phyloP scores from a whole-genome alignment of 2,329 filamentous ascomycete genomes.

The Pyrenochaeta sp. region DNA sequence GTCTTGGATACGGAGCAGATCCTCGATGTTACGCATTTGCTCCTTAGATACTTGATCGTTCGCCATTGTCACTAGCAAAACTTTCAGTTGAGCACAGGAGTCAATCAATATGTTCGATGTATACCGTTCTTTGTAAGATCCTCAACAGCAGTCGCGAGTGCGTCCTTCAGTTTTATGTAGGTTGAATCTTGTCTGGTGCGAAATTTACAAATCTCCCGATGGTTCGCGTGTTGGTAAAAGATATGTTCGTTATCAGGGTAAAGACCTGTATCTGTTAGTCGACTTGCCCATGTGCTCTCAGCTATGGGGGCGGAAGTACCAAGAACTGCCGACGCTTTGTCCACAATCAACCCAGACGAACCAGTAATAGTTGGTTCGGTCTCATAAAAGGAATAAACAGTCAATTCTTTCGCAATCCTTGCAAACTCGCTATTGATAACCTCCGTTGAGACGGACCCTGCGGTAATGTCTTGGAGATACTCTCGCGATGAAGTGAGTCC shows the following conservation, averaged over 20 bases:
- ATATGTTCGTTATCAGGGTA: slow-evolving; percentile 1
- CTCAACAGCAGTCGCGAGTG: background rate
- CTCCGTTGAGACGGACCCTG: background rate
- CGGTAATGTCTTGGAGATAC: background rate
- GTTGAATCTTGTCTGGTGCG: slow-evolving; percentile 1
- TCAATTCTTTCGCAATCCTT: background rate
- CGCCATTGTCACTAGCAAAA: background rate
- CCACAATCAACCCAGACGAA: background rate
- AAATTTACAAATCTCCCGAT: slow-evolving; percentile 2
- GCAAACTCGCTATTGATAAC: background rate
- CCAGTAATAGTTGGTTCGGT: slow-evolving; percentile 2
- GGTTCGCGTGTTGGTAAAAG: background rate
- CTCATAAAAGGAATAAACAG: slow-evolving; percentile 3
- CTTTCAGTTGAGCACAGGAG: background rate
- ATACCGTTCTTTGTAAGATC: background rate
- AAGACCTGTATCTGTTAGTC: background rate
- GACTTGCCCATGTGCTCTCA: background rate
- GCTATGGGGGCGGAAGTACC: background rate
- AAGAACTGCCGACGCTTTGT: slow-evolving; percentile 1
- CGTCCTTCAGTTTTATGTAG: slow-evolving; percentile 2
- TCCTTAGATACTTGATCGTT: background rate
- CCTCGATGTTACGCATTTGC: background rate
- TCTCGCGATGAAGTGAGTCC: background rate
- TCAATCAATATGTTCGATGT: background rate
- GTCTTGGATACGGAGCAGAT: background rate